Conservation (phyloP, 805 yeast genomes). For the Yamadazyma scolyti region DNA sequence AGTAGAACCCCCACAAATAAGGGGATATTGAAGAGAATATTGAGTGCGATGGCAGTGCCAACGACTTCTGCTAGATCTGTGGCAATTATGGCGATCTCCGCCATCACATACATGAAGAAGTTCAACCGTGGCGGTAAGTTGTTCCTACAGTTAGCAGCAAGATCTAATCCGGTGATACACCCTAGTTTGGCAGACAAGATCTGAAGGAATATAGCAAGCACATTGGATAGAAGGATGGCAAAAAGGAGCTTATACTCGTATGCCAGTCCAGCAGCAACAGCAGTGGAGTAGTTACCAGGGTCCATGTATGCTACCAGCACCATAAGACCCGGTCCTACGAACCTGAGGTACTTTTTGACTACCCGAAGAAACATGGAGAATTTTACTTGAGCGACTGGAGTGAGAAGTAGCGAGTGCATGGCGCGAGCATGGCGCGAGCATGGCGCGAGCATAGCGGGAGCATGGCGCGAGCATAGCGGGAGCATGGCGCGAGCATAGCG, state of each 20-base stretch:
- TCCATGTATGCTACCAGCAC: slow-evolving; percentile 91
- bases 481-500: too few relatives aligned
- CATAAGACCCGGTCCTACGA: slow-evolving; percentile 85
- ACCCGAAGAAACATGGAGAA: slow-evolving; percentile 2
- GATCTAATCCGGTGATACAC: slow-evolving; percentile 82
- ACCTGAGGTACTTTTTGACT: slow-evolving; percentile 22
- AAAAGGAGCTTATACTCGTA: slow-evolving; percentile 72
- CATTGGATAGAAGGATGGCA: slow-evolving; percentile 69
- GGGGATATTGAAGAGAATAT: slow-evolving; percentile 73
- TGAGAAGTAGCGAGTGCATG: not conserved
- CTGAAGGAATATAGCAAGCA: slow-evolving; percentile 81
- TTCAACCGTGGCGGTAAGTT: slow-evolving; percentile 70
- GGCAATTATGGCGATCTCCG: slow-evolving; percentile 86
- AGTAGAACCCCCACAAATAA: slow-evolving; percentile 69
- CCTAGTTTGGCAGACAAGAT: slow-evolving; percentile 82
- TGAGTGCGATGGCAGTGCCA: slow-evolving; percentile 84
- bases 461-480: too few relatives aligned
- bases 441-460: too few relatives aligned
- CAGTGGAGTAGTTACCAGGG: slow-evolving; percentile 90
- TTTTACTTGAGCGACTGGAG: slow-evolving; percentile 1
- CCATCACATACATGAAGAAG: slow-evolving; percentile 57
- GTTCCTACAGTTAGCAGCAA: slow-evolving; percentile 78
- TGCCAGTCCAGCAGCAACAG: slow-evolving; percentile 83
- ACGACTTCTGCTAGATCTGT: slow-evolving; percentile 94
- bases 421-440: not conserved